Conservation (phyloP, 2,329 filamentous ascomycete species). For the Graphilbum fragrans region DNA sequence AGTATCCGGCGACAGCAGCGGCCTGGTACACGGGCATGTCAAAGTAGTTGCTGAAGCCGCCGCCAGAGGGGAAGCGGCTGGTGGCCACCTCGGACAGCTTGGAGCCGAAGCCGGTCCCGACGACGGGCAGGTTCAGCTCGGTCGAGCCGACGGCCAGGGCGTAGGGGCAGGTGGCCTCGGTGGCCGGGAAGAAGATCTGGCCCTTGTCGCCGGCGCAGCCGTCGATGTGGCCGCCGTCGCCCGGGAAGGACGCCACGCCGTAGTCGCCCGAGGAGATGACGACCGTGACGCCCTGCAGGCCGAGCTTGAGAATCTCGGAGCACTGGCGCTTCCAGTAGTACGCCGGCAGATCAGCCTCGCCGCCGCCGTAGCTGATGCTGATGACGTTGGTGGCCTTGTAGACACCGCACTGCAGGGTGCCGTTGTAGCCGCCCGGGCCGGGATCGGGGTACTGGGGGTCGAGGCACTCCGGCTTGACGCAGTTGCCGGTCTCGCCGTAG, state of each 20-base stretch:
- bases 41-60: constrained; percentile 35
- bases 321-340: constrained; percentile 41
- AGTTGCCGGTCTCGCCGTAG: constrained; percentile 33
- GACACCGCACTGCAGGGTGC: constrained; percentile 21
- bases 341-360: constrained; percentile 38
- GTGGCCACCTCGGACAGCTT: constrained; percentile 12
- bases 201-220: constrained; percentile 12
- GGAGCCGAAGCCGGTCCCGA: constrained; percentile 1
- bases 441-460: constrained; percentile 38
- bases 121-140: constrained; percentile 18
- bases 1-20: constrained; percentile 26
- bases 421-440: constrained; percentile 32
- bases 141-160: constrained; percentile 40
- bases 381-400: constrained; percentile 42
- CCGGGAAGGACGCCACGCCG: constrained; percentile 25
- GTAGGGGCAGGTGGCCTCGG: constrained; percentile 28
- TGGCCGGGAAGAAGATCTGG: constrained; percentile 12
- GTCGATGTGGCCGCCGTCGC: constrained; percentile 15
- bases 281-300: constrained; percentile 33
- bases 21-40: constrained; percentile 28
- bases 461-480: constrained; percentile 19
- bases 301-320: constrained; percentile 39
- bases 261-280: constrained; percentile 35
- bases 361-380: constrained; percentile 42
- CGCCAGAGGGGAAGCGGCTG: constrained; percentile 20